These are phyloP conservation scores for Acer campestre DNA, from an alignment of 345 rosid species.

Conservation along the genomic window DNA sequence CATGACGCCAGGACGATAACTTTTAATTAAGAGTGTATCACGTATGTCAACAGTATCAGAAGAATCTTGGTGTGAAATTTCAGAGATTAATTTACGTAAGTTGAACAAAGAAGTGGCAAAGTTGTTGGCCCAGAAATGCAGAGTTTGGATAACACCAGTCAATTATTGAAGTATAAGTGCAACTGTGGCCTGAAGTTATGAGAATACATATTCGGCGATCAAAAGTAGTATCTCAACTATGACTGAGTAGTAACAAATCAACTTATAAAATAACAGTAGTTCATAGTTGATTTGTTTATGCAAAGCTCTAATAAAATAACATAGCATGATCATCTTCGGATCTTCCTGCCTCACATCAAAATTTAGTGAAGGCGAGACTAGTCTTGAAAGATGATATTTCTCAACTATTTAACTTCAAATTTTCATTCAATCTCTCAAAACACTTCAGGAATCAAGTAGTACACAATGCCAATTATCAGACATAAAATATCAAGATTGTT, in stretches of 20 bases:
- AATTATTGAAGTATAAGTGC: not conserved
- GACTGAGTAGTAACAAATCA: not conserved
- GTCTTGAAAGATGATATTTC: not conserved
- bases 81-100: not conserved
- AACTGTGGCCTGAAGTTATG: not conserved
- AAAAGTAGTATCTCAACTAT: not conserved
- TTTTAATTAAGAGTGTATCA: too few relatives aligned
- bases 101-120: not conserved
- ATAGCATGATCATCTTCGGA: not conserved
- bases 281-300: not conserved
- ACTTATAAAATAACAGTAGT: not conserved
- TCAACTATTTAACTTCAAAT: not conserved
- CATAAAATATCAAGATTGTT: constrained; percentile 15
- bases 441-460: not conserved
- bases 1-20: too few relatives aligned
- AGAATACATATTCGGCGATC: not conserved
- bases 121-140: too few relatives aligned
- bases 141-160: not conserved
- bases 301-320: not conserved
- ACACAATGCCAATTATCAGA: constrained; percentile 1
- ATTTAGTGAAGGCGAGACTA: not conserved
- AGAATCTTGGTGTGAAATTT: not conserved
- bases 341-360: not conserved
- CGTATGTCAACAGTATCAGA: too few relatives aligned
- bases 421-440: not conserved